Conservation (phyloP, 805 yeast species). For the Candida pini region DNA sequence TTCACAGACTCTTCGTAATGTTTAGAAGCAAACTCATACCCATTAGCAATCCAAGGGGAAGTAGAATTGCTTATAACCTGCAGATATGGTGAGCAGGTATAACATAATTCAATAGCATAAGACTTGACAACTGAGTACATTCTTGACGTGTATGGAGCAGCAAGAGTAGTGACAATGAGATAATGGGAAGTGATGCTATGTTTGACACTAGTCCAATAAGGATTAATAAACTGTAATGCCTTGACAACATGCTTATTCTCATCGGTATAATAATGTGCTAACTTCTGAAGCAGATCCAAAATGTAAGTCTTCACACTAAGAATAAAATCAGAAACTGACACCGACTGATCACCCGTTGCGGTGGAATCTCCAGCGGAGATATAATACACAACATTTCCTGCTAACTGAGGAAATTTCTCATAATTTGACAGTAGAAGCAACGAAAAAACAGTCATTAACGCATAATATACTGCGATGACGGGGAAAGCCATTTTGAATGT, state of each 20-base stretch:
- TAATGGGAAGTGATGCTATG: slow-evolving; percentile 1
- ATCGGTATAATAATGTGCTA: slow-evolving; percentile 8
- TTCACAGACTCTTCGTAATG: neutral
- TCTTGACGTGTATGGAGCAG: slow-evolving; percentile 1
- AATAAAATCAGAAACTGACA: slow-evolving; percentile 2
- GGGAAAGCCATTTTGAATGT: slow-evolving; percentile 8
- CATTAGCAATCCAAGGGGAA: neutral
- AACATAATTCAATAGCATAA: too few relatives aligned
- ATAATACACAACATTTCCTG: slow-evolving; percentile 1
- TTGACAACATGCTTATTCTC: slow-evolving; percentile 12
- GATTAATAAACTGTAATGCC: slow-evolving; percentile 2
- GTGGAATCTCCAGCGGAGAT: neutral
- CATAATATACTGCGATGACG: slow-evolving; percentile 12
- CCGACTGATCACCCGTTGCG: neutral
- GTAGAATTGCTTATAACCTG: neutral
- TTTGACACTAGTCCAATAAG: slow-evolving; percentile 1
- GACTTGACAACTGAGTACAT: neutral
- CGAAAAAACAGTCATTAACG: slow-evolving; percentile 13
- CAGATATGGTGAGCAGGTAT: slow-evolving; percentile 2
- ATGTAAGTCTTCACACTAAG: too few relatives aligned
- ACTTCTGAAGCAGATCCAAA: too few relatives aligned
- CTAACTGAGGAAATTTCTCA: slow-evolving; percentile 2
- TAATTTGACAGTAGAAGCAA: slow-evolving; percentile 8
- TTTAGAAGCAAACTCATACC: slow-evolving; percentile 1
- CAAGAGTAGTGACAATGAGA: neutral